A percentile compares a stretch with the other conserved stretches of the same genome.
Conservation (phyloP, 2,329 filamentous ascomycete genomes). For the Colletotrichum acutatum region DNA sequence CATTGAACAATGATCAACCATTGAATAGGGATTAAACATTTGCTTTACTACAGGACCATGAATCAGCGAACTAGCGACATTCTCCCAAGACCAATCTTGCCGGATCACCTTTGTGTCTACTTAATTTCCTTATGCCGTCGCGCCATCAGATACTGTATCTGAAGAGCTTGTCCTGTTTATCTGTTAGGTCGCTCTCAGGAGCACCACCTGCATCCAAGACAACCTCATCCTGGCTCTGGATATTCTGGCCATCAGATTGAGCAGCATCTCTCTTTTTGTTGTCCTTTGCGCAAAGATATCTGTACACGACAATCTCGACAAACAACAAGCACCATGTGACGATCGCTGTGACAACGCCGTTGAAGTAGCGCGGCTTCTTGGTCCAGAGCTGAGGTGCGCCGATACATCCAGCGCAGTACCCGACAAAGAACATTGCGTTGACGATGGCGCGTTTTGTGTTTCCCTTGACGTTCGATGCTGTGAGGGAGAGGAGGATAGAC, state of each 20-base stretch:
- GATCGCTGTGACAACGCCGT: constrained; percentile 57
- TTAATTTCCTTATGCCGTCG: neutral
- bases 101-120: too few species aligned
- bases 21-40: too few species aligned
- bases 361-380: constrained; percentile 53
- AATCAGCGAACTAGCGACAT: too few species aligned
- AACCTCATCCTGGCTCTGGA: constrained; percentile 9
- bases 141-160: constrained; percentile 43
- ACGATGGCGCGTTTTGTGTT: constrained; percentile 61
- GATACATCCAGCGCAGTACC: constrained; percentile 60
- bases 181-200: constrained; percentile 45
- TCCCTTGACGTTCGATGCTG: constrained; percentile 61
- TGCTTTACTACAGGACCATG: too few species aligned
- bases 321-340: constrained; percentile 55
- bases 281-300: constrained; percentile 47
- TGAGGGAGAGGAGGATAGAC: constrained; percentile 55
- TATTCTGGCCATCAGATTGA: neutral
- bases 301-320: constrained; percentile 46
- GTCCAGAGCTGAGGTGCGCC: constrained; percentile 61
- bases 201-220: constrained; percentile 40
- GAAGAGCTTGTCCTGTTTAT: constrained; percentile 48
- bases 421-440: constrained; percentile 61
- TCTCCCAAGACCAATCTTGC: too few species aligned
- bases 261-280: constrained; percentile 44
- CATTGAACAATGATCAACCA: too few species aligned